A percentile compares a stretch with the other conserved stretches of the same genome.
Conservation (phyloP, 257 asterid genomes). For the Solanum arcanum region DNA sequence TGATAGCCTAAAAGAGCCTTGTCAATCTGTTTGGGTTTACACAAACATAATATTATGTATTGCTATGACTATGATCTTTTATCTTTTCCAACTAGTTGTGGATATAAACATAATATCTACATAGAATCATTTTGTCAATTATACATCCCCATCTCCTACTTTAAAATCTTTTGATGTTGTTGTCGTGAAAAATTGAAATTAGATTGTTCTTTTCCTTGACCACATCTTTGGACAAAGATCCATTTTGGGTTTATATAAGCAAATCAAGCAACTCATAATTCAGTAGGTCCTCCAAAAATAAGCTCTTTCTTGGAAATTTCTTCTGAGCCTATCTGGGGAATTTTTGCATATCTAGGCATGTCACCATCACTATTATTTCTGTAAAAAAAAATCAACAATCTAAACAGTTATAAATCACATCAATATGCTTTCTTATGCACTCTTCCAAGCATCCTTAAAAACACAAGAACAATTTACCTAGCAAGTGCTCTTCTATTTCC, state of each 20-base stretch:
- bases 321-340: neutral
- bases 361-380: neutral
- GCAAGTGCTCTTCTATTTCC: neutral
- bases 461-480: neutral
- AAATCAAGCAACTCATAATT: neutral
- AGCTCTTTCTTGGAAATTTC: neutral
- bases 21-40: neutral
- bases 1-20: neutral
- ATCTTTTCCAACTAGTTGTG: neutral
- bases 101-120: neutral
- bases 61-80: neutral
- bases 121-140: neutral
- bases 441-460: neutral
- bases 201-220: neutral
- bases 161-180: neutral
- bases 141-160: neutral
- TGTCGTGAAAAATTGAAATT: neutral
- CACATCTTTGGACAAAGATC: neutral
- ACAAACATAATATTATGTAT: neutral
- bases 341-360: neutral
- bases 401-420: neutral
- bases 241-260: neutral
- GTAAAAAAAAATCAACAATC: neutral
- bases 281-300: neutral
- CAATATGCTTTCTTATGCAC: neutral